phyloP scores from a whole-genome alignment of 805 yeast species.

The Myxozyma geophila region DNA sequence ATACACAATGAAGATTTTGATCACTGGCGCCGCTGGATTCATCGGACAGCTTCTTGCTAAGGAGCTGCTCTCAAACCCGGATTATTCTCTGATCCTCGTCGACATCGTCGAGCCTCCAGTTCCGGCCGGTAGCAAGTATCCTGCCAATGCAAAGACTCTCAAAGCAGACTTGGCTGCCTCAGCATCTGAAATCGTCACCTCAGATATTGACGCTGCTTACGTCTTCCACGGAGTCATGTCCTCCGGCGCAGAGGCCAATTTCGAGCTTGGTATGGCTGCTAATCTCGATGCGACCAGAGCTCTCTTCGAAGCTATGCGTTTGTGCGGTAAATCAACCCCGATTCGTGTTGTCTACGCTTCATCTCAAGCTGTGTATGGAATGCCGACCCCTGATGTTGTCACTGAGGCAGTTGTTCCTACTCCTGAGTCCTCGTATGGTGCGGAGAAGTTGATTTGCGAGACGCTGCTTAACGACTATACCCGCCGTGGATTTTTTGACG shows the following conservation, averaged over 20 bases:
- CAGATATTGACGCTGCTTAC: slow-evolving; percentile 30
- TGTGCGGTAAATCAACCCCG: slow-evolving; percentile 17
- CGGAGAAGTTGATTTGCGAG: slow-evolving; percentile 40
- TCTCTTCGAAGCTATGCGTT: slow-evolving; percentile 36
- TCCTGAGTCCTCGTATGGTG: slow-evolving; percentile 41
- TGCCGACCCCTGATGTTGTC: slow-evolving; percentile 36
- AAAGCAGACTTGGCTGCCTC: slow-evolving; percentile 35
- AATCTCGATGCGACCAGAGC: slow-evolving; percentile 39
- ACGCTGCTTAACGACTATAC: slow-evolving; percentile 38
- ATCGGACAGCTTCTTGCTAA: slow-evolving; percentile 38
- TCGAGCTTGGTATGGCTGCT: slow-evolving; percentile 39
- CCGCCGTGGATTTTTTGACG: slow-evolving; percentile 39
- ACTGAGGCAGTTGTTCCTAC: slow-evolving; percentile 37
- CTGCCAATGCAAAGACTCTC: slow-evolving; percentile 16
- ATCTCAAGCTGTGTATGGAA: slow-evolving; percentile 39
- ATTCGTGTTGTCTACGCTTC: slow-evolving; percentile 38
- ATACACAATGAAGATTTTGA: slow-evolving; percentile 30
- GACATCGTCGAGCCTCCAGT: slow-evolving; percentile 37
- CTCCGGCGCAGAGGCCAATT: slow-evolving; percentile 39
- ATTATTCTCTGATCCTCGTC: slow-evolving; percentile 31
- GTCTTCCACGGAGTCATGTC: slow-evolving; percentile 42
- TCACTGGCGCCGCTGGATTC: slow-evolving; percentile 41
- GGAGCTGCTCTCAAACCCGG: slow-evolving; percentile 29
- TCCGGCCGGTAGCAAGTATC: slow-evolving; percentile 22
- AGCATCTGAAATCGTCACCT: slow-evolving; percentile 17